Base-by-base conservation (phyloP, 805 yeast genomes). In the Cyberlindnera subsufficiens region DNA sequence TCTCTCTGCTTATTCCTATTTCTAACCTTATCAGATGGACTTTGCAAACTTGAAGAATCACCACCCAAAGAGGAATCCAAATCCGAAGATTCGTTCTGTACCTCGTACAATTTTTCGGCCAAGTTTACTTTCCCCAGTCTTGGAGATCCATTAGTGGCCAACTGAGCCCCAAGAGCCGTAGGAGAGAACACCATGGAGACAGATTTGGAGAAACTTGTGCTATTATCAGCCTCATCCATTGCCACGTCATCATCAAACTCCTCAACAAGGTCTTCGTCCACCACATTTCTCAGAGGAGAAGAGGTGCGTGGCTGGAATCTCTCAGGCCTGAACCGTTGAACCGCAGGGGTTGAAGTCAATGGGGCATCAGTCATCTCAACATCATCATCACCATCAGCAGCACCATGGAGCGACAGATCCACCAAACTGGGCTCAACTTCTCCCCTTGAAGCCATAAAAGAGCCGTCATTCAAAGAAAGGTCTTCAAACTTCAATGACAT, bases 91-190 rank as follows among this genome's bases (percentile, higher is more conserved):
- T 33, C 37, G 33, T 38, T 20, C 43, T 47, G 43, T 32, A 19
- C 40, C 4, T 39, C 41, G 5, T 43, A 43, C n/a, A 43, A 35
- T n/a, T 35, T 42, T 16, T 45, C 41, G 1, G 42, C 33, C 14
- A 46, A 42, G 10, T 46, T 40, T 14, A 43, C 33, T 18, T 41
- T 46, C 6, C 42, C 38, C 14, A 39, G 38, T 25, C 32, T 35
- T 22, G 55, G 55, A 8, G 57, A 44, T 4, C 44, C 37, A 31
- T 33, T 47, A 0, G 59, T 54, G 7, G 60, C 60, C 8, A 54
- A 40, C 20, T 48, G 51, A 3, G 59, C 61, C 37, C 61, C 61
- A 11, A 56, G 42, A 8, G 52, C 52, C 1, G 61, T 56, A 15
- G 61, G 61, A 3, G 52, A 36, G 30, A 54, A 39, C 15, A 56